Evolutionary conservation across 2,329 filamentous ascomycete species (phyloP), one percentile per base, ranked within the genome.

Genomic region (Epichloe amarillans): DNA sequence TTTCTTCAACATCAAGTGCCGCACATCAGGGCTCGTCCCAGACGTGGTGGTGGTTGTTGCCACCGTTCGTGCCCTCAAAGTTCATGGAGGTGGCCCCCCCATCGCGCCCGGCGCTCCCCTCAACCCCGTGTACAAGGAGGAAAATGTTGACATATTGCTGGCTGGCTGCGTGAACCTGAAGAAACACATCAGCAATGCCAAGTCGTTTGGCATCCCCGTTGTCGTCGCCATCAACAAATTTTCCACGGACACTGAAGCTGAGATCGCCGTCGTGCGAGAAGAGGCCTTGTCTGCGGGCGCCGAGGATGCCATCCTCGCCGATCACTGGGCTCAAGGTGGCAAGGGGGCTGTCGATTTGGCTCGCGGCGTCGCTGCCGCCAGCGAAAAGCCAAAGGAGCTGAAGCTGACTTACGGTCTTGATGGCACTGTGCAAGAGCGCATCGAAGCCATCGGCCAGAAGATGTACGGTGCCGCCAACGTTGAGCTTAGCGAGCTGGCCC

Each of bases 1-100:
- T 49, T 98, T 98, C 78, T 97, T 98, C 82, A 97, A 98, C 75
- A 97, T 98, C 76, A 98, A 98, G 77, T 97, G 93, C 73, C 86
- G 93, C 54, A 86, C 89, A 10, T 96, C 91, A 5, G 91, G 91
- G 23, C 83, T 98, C 44, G 81, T 88, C 2, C 93, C 93, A 2
- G 93, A 98, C 62, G 88, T 89, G 1, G 90, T 95, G 6, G 88
- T 98, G 43, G 83, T 98, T 53, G 93, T 98, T 38, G 91, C 93
- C 23, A 98, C 93, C 2, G 87, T 98, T 44, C 85, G 93, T 58
- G 93, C 93, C 6, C 76, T 98, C 56, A 98, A 98, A 77, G 90
- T 96, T 4, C 93, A 98, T 68, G 93, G 93, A 50, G 93, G 91
- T 52, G 93, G 90, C 17, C 91, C 93, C 86, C 86, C 91, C 36